These are phyloP conservation scores for Salix udensis DNA, from an alignment of 345 rosid genomes.

Conservation along the genomic window DNA sequence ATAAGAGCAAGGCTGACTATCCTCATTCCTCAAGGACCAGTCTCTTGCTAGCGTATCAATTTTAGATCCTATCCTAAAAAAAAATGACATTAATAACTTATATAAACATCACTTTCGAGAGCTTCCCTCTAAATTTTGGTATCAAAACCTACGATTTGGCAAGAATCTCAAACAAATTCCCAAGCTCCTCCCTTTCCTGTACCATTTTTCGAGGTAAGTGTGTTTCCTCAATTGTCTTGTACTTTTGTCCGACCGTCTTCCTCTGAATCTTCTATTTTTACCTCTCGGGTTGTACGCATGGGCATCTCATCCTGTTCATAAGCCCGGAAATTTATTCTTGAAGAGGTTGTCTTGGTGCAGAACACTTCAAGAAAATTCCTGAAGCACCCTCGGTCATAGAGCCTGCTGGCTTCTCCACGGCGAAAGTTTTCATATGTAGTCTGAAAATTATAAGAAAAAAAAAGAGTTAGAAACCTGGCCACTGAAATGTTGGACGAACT, in stretches of 20 bases:
- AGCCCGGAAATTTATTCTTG: conserved; percentile 37
- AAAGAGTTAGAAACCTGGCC: conserved; percentile 3
- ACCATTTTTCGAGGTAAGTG: neutral
- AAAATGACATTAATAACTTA: neutral
- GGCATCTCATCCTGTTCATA: conserved; percentile 23
- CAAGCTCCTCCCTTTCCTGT: neutral
- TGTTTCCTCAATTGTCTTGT: conserved; percentile 28
- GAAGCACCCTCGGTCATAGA: conserved; percentile 37
- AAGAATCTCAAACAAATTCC: neutral
- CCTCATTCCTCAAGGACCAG: too few species aligned
- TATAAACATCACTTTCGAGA: conserved; percentile 7
- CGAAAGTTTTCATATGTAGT: conserved; percentile 54
- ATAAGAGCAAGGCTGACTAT: too few species aligned
- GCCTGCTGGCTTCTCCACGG: conserved; percentile 17
- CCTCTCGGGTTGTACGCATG: conserved; percentile 5
- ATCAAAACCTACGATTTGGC: neutral
- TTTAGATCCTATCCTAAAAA: too few species aligned
- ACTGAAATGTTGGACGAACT: neutral
- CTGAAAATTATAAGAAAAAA: conserved; percentile 15
- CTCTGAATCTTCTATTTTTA: conserved; percentile 11
- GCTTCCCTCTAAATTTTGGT: conserved; percentile 2
- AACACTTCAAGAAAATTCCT: conserved; percentile 40
- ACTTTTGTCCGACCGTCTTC: conserved; percentile 32
- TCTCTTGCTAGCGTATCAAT: too few species aligned
- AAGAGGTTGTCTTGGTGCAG: conserved; percentile 40